A percentile compares a stretch with the other conserved stretches of the same genome.
phyloP scores from a whole-genome alignment of 805 yeast species.

The Cyberlindnera euphorbiae region DNA sequence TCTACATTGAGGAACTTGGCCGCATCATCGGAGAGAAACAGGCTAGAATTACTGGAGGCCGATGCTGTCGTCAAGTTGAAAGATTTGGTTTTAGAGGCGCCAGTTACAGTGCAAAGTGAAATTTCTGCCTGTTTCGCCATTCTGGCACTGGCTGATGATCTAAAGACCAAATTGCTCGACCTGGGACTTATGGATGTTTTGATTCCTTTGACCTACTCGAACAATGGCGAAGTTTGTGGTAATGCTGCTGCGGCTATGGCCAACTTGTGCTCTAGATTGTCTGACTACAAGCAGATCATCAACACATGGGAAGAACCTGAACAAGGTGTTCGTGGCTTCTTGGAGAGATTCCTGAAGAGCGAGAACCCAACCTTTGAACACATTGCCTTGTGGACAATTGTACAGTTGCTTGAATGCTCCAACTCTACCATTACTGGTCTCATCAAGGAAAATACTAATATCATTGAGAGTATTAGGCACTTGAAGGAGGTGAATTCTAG shows the following conservation, averaged over 20 bases:
- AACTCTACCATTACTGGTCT: constrained; percentile 54
- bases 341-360: constrained; percentile 72
- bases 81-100: constrained; percentile 76
- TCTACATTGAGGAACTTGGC: constrained; percentile 94
- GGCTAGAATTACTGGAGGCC: constrained; percentile 86
- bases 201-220: constrained; percentile 84
- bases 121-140: constrained; percentile 97
- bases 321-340: constrained; percentile 83
- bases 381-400: constrained; percentile 94
- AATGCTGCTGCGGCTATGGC: constrained; percentile 98
- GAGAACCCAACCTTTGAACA: constrained; percentile 95
- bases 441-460: constrained; percentile 50
- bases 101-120: constrained; percentile 92
- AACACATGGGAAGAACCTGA: constrained; percentile 74
- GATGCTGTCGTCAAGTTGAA: constrained; percentile 94
- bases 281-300: constrained; percentile 74
- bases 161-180: constrained; percentile 78
- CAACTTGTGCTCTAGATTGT: constrained; percentile 85
- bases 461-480: constrained; percentile 50
- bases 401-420: constrained; percentile 87
- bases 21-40: constrained; percentile 89
- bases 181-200: constrained; percentile 83
- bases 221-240: constrained; percentile 93
- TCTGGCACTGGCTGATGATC: constrained; percentile 91
- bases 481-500: constrained; percentile 33